Percentiles rank a stretch among this genome's conserved stretches.
These are phyloP conservation scores for Dorcoceras hygrometricum DNA, from an alignment of 257 asterid genomes.

Conservation along the genomic window DNA sequence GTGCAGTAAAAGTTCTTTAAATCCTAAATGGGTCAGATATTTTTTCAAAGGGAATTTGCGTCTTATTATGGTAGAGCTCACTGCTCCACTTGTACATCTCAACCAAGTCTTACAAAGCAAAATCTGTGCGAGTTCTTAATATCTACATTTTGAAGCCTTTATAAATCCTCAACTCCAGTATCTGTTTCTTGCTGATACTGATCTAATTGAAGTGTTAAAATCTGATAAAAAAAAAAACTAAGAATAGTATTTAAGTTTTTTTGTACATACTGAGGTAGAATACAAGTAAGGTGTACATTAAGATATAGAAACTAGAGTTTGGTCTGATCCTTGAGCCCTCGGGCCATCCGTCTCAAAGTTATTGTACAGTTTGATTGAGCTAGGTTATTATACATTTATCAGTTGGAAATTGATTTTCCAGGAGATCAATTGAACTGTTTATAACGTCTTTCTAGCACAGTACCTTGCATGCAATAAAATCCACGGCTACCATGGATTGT, in stretches of 20 bases:
- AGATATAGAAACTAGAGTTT: conserved; percentile 22
- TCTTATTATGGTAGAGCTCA: neutral
- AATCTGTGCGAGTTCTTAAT: neutral
- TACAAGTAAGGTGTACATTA: conserved; percentile 36
- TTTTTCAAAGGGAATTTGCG: neutral
- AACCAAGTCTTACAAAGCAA: neutral
- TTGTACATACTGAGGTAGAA: conserved; percentile 41
- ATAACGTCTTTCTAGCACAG: neutral
- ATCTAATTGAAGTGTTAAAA: neutral
- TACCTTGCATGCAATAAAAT: too few species aligned
- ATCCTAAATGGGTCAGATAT: neutral
- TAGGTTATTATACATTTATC: too few species aligned
- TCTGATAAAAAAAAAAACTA: neutral
- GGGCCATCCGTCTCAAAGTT: conserved; percentile 20
- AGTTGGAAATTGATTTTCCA: neutral
- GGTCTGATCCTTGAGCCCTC: conserved; percentile 6
- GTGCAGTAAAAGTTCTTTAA: neutral
- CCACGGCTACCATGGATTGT: neutral
- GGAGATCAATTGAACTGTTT: too few species aligned
- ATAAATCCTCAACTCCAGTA: neutral
- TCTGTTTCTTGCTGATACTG: neutral
- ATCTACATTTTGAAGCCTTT: neutral
- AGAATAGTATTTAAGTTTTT: too few species aligned
- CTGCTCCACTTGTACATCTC: neutral
- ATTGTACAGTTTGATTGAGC: conserved; percentile 12